Evolutionary conservation across 768 basidiomycete species (phyloP), one percentile per base, ranked within the genome.

Genomic region (Sarcodon sp.): DNA sequence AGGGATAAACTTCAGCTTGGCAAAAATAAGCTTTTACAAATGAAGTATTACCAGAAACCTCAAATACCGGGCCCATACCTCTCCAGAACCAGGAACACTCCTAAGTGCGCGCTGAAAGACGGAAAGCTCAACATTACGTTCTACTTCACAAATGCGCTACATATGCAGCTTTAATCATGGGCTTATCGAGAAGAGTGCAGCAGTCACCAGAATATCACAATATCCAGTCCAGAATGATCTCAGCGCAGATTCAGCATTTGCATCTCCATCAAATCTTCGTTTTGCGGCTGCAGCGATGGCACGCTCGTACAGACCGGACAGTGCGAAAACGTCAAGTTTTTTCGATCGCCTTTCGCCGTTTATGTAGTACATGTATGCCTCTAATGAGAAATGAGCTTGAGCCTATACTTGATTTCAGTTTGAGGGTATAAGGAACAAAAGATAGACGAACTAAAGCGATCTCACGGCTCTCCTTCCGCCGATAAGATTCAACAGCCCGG

Each of bases 21-120:
- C 12, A 13, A 38, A 12, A 12, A 37, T 3, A 1, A 35, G n/a
- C 39, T 15, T 13, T 8, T 21, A 33, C 36, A 35, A 35, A 10
- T n/a, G 21, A 43, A 13, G 27, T 15, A 57, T 52, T 47, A 85
- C 88, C 63, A 85, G 56, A 53, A 75, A 74, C 35, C 84, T 78
- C 10, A 91, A 77, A 59, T 86, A 87, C 37, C 79, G 70, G 5
- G 85, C 80, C 82, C 84, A 87, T 12, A 87, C 66, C 55, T 86
- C 83, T 15, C 88, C 88, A 33, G 75, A 85, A 13, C 70, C 74
- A 36, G 88, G 87, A 0, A 80, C 77, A 57, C 87, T 88, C 49
- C 84, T 72, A 8, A 76, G 59, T 9, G 86, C 87, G 37, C 87
- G 69, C 50, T 63, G 66, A 31, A 76, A 68, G 12, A 69, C 59